phyloP scores from a whole-genome alignment of 192 early-diverging fungal species.

The Lobosporangium transversale region DNA sequence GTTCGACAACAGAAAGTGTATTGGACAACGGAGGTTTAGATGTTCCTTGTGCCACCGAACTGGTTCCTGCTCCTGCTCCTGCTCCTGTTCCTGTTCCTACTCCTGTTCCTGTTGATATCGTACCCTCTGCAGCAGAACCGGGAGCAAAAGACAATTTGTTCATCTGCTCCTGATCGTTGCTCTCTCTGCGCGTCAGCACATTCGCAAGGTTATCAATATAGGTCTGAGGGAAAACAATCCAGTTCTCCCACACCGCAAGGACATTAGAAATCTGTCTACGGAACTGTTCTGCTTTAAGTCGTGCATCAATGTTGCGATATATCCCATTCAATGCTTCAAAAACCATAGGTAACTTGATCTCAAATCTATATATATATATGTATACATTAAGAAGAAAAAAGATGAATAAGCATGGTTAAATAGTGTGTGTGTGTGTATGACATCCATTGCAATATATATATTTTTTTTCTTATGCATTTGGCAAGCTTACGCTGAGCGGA shows the following conservation, averaged over 20 bases:
- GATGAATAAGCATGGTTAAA: neutral
- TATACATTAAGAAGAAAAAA: neutral
- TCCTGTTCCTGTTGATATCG: neutral
- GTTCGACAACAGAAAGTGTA: no score
- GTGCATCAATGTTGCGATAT: constrained; percentile 72
- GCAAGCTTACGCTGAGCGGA: constrained; percentile 64
- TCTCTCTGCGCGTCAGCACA: constrained; percentile 56
- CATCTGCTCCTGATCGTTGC: neutral
- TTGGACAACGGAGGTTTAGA: no score
- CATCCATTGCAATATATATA: no score
- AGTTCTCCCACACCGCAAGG: constrained; percentile 87
- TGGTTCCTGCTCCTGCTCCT: neutral
- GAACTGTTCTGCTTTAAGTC: constrained; percentile 86
- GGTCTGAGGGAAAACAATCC: constrained; percentile 85
- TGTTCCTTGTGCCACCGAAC: no score
- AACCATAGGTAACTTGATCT: constrained; percentile 48
- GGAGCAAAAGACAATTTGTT: neutral
- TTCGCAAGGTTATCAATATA: constrained; percentile 67
- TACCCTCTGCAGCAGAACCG: neutral
- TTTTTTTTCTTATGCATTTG: no score
- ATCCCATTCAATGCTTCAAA: constrained; percentile 77
- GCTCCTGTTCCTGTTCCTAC: neutral
- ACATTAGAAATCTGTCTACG: constrained; percentile 70
- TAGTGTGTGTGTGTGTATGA: no score
- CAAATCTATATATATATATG: constrained; percentile 1